A percentile compares a stretch with the other conserved stretches of the same genome.
Conservation (phyloP, 352 stramenopile genomes). For the Phytophthora crassamura region DNA sequence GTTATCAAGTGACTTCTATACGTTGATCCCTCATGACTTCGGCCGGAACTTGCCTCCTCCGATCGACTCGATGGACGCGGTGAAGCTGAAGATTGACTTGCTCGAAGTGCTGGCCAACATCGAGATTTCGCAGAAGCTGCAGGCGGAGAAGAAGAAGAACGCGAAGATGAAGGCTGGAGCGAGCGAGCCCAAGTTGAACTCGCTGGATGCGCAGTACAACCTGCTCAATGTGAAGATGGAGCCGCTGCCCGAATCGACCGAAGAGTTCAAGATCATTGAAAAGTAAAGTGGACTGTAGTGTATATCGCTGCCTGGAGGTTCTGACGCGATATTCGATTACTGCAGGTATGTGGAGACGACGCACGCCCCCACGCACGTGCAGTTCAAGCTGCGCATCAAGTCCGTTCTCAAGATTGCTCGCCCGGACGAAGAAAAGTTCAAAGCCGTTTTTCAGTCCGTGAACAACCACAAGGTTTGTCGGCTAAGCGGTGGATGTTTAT, state of each 20-base stretch:
- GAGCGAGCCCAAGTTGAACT: conserved; percentile 37
- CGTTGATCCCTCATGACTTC: conserved; percentile 77
- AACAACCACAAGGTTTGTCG: conserved; percentile 60
- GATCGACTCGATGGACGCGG: conserved; percentile 65
- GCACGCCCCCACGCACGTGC: conserved; percentile 64
- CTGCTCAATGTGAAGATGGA: conserved; percentile 66
- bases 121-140: conserved; percentile 71
- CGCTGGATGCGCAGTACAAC: conserved; percentile 68
- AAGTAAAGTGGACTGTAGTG: conserved; percentile 22
- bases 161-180: conserved; percentile 21
- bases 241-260: conserved; percentile 35
- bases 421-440: conserved; percentile 53
- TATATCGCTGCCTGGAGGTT: neutral
- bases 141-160: conserved; percentile 57
- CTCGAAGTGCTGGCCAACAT: conserved; percentile 71
- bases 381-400: conserved; percentile 70
- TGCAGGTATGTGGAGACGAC: conserved; percentile 69
- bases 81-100: conserved; percentile 75
- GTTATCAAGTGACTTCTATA: conserved; percentile 74
- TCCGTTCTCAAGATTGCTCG: conserved; percentile 61
- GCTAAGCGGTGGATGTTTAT: neutral
- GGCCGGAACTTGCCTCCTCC: conserved; percentile 57
- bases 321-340: neutral
- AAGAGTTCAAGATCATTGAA: conserved; percentile 65
- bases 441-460: conserved; percentile 51